These are phyloP conservation scores for Penicillium sp. DNA, from an alignment of 2,329 filamentous ascomycete species.

Conservation along the genomic window DNA sequence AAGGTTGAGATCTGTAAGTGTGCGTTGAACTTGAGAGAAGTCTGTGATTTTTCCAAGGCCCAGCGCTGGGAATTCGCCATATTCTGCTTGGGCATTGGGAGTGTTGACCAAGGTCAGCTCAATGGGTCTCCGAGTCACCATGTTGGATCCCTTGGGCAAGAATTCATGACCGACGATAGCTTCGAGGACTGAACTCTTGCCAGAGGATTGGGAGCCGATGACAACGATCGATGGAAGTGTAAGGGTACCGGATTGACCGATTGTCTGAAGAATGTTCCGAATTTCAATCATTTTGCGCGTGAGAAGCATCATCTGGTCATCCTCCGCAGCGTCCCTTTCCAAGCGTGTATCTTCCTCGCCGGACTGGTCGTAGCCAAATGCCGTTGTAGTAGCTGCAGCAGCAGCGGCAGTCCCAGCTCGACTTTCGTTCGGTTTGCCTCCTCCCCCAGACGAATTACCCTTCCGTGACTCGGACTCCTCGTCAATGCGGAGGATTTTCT, in stretches of 20 bases:
- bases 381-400: constrained; percentile 71
- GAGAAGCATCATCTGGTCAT: constrained; percentile 99
- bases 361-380: constrained; percentile 74
- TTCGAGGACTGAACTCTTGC: constrained; percentile 95
- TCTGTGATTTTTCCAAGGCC: constrained; percentile 88
- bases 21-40: constrained; percentile 80
- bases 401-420: constrained; percentile 59
- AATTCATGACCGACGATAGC: constrained; percentile 98
- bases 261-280: constrained; percentile 81
- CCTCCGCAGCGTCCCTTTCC: constrained; percentile 69
- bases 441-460: constrained; percentile 43
- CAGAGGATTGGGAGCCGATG: constrained; percentile 96
- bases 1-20: constrained; percentile 89
- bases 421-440: constrained; percentile 56
- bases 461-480: constrained; percentile 59
- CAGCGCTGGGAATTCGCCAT: constrained; percentile 93
- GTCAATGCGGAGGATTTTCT: constrained; percentile 66
- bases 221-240: constrained; percentile 97
- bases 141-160: constrained; percentile 94
- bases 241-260: constrained; percentile 86
- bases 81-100: constrained; percentile 80
- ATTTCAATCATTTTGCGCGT: constrained; percentile 99
- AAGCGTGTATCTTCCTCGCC: constrained; percentile 61
- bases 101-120: constrained; percentile 96
- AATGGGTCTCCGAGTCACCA: constrained; percentile 95